Evolutionary conservation across 208 protist species (phyloP).

Genomic region (Spongospora subterranea): DNA sequence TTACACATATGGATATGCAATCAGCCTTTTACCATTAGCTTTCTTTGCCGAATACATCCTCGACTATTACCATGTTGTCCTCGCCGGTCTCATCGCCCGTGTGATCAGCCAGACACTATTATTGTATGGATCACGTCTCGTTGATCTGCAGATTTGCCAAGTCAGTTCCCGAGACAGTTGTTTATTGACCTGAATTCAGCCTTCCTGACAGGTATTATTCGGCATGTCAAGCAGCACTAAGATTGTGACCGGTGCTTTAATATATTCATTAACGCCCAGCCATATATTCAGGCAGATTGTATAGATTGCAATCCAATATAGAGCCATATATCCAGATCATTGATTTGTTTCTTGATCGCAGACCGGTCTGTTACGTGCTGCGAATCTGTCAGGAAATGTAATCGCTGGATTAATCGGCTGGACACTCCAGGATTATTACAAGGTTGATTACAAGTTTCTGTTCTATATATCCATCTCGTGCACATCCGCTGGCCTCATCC

Average conservation of each 20-base stretch:
- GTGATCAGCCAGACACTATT: background rate
- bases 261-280: background rate
- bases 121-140: background rate
- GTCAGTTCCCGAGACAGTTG: too few relatives aligned
- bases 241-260: constrained; percentile 14
- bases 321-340: too few relatives aligned
- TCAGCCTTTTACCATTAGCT: background rate
- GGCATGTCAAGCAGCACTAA: constrained; percentile 26
- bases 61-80: constrained; percentile 43
- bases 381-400: background rate
- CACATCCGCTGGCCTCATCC: constrained; percentile 2
- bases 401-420: background rate
- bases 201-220: background rate
- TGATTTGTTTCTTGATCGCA: background rate
- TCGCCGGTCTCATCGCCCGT: background rate
- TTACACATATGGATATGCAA: background rate
- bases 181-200: background rate
- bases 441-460: background rate
- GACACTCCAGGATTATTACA: background rate
- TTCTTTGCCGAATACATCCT: constrained; percentile 25
- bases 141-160: background rate
- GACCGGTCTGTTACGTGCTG: background rate
- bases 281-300: background rate
- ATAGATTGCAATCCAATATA: too few relatives aligned
- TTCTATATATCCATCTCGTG: background rate